Evolutionary conservation across 148 eudicot species (phyloP), one percentile per base, ranked within the genome.

Genomic region (Rhododendron henanense): DNA sequence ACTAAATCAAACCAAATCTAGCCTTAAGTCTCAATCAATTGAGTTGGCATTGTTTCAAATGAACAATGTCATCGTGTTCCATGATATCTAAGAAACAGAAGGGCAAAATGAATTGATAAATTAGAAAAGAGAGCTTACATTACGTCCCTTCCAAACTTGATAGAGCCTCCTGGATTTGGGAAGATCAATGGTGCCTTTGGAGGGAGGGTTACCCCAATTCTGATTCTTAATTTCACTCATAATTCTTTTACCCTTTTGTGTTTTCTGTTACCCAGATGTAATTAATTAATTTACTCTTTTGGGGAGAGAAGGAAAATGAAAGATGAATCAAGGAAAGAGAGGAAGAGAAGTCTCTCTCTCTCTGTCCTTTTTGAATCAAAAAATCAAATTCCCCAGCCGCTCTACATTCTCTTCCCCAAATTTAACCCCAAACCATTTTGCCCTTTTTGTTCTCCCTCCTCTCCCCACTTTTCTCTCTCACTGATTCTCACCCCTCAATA

Each of bases 71-170:
- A 2, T 59, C 31, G 13, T 65, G 13, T 23, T 65, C 71, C 10
- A 10, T 7, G 31, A 61, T 21, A 61, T 18, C 61, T 5, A 55
- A 55, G 10, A 71, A 71, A 71, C 0, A 74, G 5, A 74, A 74
- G 41, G 78, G 33, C 18, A 33, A 33, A 33, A 74, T 71, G 18
- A 33, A 31, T 28, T 3, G 65, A 59, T 61, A 19, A 61, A 65
- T 10, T 65, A 53, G 10, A 11, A 14, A 48, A 39, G 50, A 53
- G 31, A 15, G 67, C 94, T 84, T 92, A 96, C 98, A 88, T 94
- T 96, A 84, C 92, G 89, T 48, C 98, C 98, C 83, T 91, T 94
- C 98, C 98, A 96, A 87, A 96, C 96, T 84, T 87, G 91, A 89
- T 94, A 96, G 10, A 93, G 92, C 90, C 93, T 93, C 89, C 89